Evolutionary conservation across 306 rosid genomes (phyloP).

Genomic region (Pterocarpus santalinus): DNA sequence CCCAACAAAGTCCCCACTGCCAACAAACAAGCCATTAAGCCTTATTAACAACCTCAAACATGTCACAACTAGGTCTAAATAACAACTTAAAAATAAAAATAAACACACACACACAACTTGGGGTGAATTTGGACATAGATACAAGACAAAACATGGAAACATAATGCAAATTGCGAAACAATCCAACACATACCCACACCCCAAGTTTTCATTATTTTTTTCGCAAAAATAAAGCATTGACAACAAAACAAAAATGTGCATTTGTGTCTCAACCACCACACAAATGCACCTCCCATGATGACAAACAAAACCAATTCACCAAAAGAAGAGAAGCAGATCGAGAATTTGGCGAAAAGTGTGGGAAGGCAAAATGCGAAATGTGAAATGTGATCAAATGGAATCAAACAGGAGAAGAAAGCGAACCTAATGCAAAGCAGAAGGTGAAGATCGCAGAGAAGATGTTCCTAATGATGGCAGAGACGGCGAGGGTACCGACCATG

Average conservation of each 20-base stretch:
- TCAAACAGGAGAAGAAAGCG: conserved; percentile 17
- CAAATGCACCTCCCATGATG: not conserved
- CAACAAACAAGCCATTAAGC: conserved; percentile 42
- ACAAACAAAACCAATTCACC: conserved; percentile 6
- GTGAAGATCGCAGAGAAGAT: conserved; percentile 88
- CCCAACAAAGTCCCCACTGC: conserved; percentile 93
- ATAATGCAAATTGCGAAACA: conserved; percentile 26
- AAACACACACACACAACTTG: not conserved
- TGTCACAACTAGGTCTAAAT: not conserved
- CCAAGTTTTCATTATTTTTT: conserved; percentile 34
- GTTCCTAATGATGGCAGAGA: conserved; percentile 75
- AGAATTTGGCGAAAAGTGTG: not conserved
- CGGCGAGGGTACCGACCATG: conserved; percentile 56
- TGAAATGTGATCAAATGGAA: not conserved
- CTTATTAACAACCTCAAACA: conserved; percentile 29
- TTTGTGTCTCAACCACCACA: not conserved
- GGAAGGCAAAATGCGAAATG: not conserved
- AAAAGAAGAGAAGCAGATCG: conserved; percentile 1
- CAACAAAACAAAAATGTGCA: conserved; percentile 23
- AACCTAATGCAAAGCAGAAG: conserved; percentile 92
- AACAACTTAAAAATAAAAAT: not conserved
- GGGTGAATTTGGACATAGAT: not conserved
- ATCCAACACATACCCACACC: conserved; percentile 42
- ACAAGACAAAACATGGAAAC: conserved; percentile 9
- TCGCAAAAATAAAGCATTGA: not conserved